phyloP scores from a whole-genome alignment of 306 rosid species.

The Rosa multiflora region DNA sequence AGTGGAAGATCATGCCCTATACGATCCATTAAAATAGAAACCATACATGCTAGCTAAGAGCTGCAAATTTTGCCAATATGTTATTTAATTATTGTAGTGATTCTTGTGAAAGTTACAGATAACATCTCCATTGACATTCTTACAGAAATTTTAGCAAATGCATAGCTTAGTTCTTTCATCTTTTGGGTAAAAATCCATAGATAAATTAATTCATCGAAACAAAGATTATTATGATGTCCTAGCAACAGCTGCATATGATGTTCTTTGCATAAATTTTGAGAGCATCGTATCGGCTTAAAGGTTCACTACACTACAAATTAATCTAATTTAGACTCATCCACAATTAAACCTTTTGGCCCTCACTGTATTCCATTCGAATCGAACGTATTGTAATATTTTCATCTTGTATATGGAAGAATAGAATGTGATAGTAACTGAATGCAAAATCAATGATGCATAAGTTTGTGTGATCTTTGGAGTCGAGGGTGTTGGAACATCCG shows the following conservation, averaged over 20 bases:
- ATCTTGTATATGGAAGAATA: background rate
- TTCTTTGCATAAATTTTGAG: background rate
- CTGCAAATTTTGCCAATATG: background rate
- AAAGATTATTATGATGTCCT: background rate
- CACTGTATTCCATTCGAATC: background rate
- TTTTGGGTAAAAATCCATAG: background rate
- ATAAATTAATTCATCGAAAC: background rate
- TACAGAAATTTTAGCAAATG: background rate
- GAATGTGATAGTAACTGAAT: background rate
- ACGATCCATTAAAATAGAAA: background rate
- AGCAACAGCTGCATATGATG: background rate
- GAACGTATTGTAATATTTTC: background rate
- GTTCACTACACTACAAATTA: background rate
- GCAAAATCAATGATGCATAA: background rate
- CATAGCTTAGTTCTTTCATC: background rate
- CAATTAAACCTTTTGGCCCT: background rate
- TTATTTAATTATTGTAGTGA: background rate
- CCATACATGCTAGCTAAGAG: background rate
- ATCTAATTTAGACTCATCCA: background rate
- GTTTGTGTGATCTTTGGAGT: background rate
- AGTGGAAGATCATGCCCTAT: slow-evolving; percentile 5
- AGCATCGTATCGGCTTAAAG: background rate
- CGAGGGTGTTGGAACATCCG: background rate
- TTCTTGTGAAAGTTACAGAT: slow-evolving; percentile 5
- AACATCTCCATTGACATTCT: background rate